phyloP scores from a whole-genome alignment of 805 yeast genomes.

The Sungouiozyma intestinalis region DNA sequence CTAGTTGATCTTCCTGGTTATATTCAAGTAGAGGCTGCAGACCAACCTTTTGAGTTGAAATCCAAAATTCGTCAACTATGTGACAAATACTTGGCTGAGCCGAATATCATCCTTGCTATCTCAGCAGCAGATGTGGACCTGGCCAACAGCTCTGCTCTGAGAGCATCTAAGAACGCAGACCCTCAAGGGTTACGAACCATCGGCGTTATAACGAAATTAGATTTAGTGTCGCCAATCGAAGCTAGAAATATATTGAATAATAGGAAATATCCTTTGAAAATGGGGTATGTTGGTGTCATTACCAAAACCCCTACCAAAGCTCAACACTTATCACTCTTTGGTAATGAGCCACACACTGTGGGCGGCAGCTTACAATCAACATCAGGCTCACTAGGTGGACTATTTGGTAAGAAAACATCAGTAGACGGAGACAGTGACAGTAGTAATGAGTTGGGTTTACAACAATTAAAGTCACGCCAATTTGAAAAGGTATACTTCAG shows the following conservation, averaged over 20 bases:
- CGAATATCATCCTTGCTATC: conserved; percentile 90
- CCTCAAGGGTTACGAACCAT: conserved; percentile 93
- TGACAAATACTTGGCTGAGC: conserved; percentile 76
- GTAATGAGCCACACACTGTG: conserved; percentile 4
- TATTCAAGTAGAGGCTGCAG: conserved; percentile 93
- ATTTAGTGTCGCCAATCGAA: conserved; percentile 66
- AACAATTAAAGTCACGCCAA: conserved; percentile 40
- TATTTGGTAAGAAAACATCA: conserved; percentile 8
- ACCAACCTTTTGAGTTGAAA: conserved; percentile 82
- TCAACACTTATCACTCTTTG: conserved; percentile 11
- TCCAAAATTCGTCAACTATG: conserved; percentile 70
- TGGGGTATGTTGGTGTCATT: conserved; percentile 99
- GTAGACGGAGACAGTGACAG: conserved; percentile 48
- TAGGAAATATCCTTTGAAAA: conserved; percentile 75
- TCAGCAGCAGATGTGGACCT: conserved; percentile 97
- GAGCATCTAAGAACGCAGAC: conserved; percentile 83
- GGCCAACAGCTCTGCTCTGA: conserved; percentile 88
- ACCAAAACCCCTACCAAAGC: conserved; percentile 54
- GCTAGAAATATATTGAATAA: conserved; percentile 65
- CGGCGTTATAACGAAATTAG: conserved; percentile 92
- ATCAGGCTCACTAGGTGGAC: conserved; percentile 3
- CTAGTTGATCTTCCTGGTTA: conserved; percentile 96
- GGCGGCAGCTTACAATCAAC: background rate
- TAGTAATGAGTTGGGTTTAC: conserved; percentile 20
- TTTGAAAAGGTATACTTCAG: conserved; percentile 57